phyloP scores from a whole-genome alignment of 345 rosid species.

The Atalantia buxifolia region DNA sequence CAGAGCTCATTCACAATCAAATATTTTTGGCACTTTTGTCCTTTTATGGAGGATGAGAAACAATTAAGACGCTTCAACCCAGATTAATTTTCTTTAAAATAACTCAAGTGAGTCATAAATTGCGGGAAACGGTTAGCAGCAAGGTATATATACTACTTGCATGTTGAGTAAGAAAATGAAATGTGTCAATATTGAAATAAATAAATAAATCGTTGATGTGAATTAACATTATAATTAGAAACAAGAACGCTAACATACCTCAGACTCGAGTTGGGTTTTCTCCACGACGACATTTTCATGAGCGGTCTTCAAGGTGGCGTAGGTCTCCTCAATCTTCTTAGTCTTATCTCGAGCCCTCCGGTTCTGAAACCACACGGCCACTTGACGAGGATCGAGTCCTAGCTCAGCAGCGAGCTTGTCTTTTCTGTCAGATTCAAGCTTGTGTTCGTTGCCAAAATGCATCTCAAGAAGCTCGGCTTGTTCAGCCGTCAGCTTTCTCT shows the following conservation, averaged over 20 bases:
- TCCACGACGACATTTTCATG: constrained; percentile 48
- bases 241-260: constrained; percentile 37
- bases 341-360: constrained; percentile 87
- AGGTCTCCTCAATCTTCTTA: constrained; percentile 91
- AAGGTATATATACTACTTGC: not conserved
- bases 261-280: constrained; percentile 69
- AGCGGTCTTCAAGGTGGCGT: constrained; percentile 42
- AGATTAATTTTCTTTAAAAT: not conserved
- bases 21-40: constrained; percentile 25
- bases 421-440: constrained; percentile 83
- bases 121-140: constrained; percentile 8
- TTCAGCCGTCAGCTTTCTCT: constrained; percentile 67
- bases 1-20: constrained; percentile 41
- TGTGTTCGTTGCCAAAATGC: constrained; percentile 68
- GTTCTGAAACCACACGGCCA: constrained; percentile 98
- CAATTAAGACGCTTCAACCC: not conserved
- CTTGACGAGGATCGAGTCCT: constrained; percentile 89
- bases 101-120: constrained; percentile 13
- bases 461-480: constrained; percentile 67
- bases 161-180: constrained; percentile 6
- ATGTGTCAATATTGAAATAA: not conserved
- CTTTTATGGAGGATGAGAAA: constrained; percentile 4
- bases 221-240: not conserved
- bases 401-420: constrained; percentile 72
- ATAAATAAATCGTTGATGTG: too few relatives aligned